phyloP scores from a whole-genome alignment of 345 rosid genomes.

The Kandelia obovata region DNA sequence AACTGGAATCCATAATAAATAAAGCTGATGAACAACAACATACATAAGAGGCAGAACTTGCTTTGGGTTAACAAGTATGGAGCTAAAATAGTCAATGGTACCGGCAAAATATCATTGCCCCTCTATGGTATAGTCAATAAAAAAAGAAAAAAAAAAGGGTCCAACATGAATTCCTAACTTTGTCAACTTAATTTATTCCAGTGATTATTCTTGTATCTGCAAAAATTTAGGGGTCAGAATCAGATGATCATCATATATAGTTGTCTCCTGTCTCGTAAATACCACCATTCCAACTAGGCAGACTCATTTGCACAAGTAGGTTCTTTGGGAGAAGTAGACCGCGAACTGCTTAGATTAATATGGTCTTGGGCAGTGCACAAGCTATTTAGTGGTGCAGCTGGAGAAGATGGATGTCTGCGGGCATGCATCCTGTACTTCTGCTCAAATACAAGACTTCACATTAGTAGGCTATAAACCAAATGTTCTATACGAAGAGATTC shows the following conservation, averaged over 20 bases:
- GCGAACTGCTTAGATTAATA: not conserved
- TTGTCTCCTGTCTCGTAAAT: conserved; percentile 7
- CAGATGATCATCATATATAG: conserved; percentile 10
- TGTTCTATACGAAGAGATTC: not conserved
- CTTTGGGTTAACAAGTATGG: not conserved
- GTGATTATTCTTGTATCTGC: conserved; percentile 9
- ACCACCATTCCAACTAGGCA: conserved; percentile 15
- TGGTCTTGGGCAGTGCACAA: conserved; percentile 14
- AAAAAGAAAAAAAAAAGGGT: not conserved
- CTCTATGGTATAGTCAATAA: conserved; percentile 7
- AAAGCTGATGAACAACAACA: no score
- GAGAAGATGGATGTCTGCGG: conserved; percentile 16
- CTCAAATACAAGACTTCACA: not conserved
- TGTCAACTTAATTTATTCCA: conserved; percentile 13
- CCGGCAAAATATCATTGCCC: conserved; percentile 4
- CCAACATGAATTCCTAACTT: conserved; percentile 6
- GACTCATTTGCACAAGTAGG: conserved; percentile 1
- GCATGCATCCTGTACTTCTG: conserved; percentile 29
- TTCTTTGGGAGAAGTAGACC: conserved; percentile 17
- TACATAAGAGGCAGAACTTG: not conserved
- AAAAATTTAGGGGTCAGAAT: conserved; percentile 21
- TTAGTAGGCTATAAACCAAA: not conserved
- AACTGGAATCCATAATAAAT: not conserved
- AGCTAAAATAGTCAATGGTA: not conserved
- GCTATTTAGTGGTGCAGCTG: conserved; percentile 17